These are phyloP conservation scores for Flammula alnicola DNA, from an alignment of 1,284 basidiomycete species.

Conservation along the genomic window DNA sequence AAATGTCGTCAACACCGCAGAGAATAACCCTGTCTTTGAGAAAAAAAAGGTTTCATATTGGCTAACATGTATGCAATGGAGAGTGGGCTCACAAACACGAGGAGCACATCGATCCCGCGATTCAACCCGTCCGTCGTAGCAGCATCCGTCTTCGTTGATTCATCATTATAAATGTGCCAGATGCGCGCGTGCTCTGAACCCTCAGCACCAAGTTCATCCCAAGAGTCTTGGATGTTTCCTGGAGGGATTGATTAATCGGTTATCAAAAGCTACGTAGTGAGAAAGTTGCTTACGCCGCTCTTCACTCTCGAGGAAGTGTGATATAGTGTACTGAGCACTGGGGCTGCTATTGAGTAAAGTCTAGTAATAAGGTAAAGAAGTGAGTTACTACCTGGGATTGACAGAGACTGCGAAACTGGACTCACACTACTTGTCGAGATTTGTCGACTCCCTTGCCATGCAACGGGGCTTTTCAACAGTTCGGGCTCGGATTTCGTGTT, in stretches of 20 bases:
- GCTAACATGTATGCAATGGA: neutral
- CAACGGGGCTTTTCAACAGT: no score
- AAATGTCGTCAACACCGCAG: conserved; percentile 50
- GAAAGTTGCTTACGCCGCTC: no score
- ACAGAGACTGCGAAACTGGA: no score
- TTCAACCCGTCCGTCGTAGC: conserved; percentile 41
- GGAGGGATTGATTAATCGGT: neutral
- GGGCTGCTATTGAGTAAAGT: no score
- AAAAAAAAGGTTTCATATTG: neutral
- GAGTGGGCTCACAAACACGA: conserved; percentile 42
- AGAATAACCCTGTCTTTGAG: conserved; percentile 54
- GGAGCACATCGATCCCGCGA: conserved; percentile 44
- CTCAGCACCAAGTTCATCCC: conserved; percentile 33
- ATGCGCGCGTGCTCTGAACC: conserved; percentile 36
- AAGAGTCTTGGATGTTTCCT: conserved; percentile 4
- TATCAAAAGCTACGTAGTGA: no score
- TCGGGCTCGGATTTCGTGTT: no score
- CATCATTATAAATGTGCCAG: conserved; percentile 45
- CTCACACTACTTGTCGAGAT: no score
- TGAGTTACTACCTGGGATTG: no score
- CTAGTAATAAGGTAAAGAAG: no score
- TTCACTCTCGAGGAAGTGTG: no score
- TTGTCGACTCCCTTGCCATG: no score
- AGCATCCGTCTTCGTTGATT: conserved; percentile 40
- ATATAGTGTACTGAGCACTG: no score